Percentiles rank a stretch among this genome's conserved stretches.
Conservation (phyloP, 306 rosid species). For the Alnus glutinosa region DNA sequence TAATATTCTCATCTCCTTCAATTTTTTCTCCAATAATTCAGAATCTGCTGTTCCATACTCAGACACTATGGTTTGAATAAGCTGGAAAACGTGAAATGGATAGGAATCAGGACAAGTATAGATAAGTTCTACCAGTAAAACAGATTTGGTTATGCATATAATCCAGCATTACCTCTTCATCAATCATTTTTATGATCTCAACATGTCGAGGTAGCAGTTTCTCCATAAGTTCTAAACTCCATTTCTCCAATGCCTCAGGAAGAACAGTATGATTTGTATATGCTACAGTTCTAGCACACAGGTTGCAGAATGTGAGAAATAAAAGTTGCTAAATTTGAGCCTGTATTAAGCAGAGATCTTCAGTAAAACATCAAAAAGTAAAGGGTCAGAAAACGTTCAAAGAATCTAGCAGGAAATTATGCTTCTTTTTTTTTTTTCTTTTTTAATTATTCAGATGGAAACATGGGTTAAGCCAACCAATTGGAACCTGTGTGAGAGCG, state of each 20-base stretch:
- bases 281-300: conserved; percentile 77
- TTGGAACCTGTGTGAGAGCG: not conserved
- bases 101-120: conserved; percentile 34
- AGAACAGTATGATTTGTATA: conserved; percentile 98
- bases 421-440: not conserved
- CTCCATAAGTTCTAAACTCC: conserved; percentile 92
- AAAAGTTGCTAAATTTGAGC: conserved; percentile 28
- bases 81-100: conserved; percentile 55
- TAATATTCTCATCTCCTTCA: conserved; percentile 88
- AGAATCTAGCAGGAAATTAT: not conserved
- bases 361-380: not conserved
- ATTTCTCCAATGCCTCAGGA: conserved; percentile 98
- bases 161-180: conserved; percentile 73
- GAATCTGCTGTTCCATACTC: conserved; percentile 70
- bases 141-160: conserved; percentile 15
- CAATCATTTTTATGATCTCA: conserved; percentile 84
- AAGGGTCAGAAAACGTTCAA: not conserved
- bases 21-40: conserved; percentile 61
- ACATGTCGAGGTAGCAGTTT: conserved; percentile 92
- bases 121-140: conserved; percentile 11
- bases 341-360: conserved; percentile 9
- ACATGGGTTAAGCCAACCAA: not conserved
- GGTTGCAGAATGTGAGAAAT: conserved; percentile 29
- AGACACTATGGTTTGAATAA: conserved; percentile 60
- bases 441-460: not conserved